Percentiles rank a stretch among this genome's conserved stretches.
Evolutionary conservation across 805 yeast species (phyloP).

Genomic region (Suhomyces sp.): DNA sequence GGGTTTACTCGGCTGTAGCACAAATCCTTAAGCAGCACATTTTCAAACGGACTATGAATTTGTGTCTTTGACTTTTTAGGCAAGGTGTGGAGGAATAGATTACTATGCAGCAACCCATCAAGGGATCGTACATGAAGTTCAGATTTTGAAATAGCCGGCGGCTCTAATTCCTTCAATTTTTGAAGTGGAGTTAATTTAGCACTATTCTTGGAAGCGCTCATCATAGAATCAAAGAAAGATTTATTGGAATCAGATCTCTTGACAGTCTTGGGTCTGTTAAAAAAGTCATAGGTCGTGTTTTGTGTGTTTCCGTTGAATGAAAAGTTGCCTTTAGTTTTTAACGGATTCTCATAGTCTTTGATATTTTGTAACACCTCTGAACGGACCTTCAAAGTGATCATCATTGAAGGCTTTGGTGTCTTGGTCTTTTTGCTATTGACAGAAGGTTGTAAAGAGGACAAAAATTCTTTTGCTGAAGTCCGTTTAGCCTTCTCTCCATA

Average conservation of each 20-base stretch:
- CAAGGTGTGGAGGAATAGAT: background rate
- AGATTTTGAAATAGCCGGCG: constrained; percentile 26
- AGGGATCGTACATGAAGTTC: constrained; percentile 31
- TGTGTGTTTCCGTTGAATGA: background rate
- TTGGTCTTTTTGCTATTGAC: background rate
- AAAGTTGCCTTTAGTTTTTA: constrained; percentile 24
- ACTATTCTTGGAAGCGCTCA: constrained; percentile 28
- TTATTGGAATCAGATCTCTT: constrained; percentile 11
- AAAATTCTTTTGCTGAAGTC: constrained; percentile 40
- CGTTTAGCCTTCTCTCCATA: constrained; percentile 17
- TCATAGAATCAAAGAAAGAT: constrained; percentile 39
- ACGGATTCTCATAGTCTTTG: constrained; percentile 26
- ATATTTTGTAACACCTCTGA: constrained; percentile 24
- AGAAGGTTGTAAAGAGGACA: constrained; percentile 45
- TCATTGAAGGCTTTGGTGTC: background rate
- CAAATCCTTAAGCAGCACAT: background rate
- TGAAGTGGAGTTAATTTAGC: constrained; percentile 28
- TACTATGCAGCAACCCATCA: background rate
- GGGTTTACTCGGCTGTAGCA: background rate
- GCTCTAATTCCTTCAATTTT: constrained; percentile 30
- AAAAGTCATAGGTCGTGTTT: background rate
- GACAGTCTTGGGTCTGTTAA: constrained; percentile 2
- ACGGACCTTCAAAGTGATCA: constrained; percentile 24
- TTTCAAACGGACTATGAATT: background rate
- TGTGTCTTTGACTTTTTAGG: background rate